These are phyloP conservation scores for Aspergillus ibericus DNA, from an alignment of 2,329 filamentous ascomycete species.

Conservation along the genomic window DNA sequence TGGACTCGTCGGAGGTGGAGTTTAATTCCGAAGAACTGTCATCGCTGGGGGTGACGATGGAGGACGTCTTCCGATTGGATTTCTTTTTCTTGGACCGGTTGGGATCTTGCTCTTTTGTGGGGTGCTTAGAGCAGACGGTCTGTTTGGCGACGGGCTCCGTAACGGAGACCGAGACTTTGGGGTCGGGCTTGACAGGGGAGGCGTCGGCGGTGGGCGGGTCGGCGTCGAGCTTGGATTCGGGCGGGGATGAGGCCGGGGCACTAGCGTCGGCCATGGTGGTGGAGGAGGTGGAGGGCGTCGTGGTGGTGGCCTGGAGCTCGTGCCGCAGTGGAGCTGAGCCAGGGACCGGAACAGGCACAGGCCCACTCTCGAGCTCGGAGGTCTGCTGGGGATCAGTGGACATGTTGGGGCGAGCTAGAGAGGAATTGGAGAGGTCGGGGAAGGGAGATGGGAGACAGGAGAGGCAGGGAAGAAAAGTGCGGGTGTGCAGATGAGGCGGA, in stretches of 20 bases:
- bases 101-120: slow-evolving; percentile 20
- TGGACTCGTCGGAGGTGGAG: slow-evolving; percentile 23
- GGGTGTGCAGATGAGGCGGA: not conserved
- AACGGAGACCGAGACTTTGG: slow-evolving; percentile 20
- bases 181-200: slow-evolving; percentile 26
- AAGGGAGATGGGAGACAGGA: not conserved
- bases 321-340: slow-evolving; percentile 22
- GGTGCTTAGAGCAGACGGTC: slow-evolving; percentile 35
- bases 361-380: slow-evolving; percentile 13
- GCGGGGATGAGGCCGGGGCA: slow-evolving; percentile 17
- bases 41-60: slow-evolving; percentile 21
- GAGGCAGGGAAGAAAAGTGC: not conserved
- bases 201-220: slow-evolving; percentile 28
- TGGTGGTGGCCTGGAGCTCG: slow-evolving; percentile 3
- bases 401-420: slow-evolving; percentile 7
- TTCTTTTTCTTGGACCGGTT: slow-evolving; percentile 27
- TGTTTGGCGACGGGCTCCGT: slow-evolving; percentile 29
- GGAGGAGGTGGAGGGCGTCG: slow-evolving; percentile 3
- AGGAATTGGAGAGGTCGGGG: slow-evolving; percentile 1
- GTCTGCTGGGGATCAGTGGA: slow-evolving; percentile 13
- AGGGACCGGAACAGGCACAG: not conserved
- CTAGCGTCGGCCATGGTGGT: slow-evolving; percentile 33
- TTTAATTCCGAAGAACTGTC: slow-evolving; percentile 23
- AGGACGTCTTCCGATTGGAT: slow-evolving; percentile 19
- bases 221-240: slow-evolving; percentile 33